Evolutionary conservation across 2,329 filamentous ascomycete genomes (phyloP).

Genomic region (Cadophora gregata): DNA sequence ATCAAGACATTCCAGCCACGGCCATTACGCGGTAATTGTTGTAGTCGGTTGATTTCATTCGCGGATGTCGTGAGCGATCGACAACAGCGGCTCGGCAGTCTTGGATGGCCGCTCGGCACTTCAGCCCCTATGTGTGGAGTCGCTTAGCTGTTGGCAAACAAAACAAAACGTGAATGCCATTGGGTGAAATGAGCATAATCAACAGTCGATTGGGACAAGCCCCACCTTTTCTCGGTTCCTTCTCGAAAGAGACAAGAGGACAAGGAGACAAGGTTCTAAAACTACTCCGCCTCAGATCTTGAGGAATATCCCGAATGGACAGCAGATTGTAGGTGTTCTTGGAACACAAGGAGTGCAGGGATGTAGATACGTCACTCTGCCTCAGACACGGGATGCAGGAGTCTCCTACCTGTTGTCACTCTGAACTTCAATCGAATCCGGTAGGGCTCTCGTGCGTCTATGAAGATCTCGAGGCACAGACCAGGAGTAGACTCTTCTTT

Average conservation of each 20-base stretch:
- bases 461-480: not conserved
- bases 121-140: not conserved
- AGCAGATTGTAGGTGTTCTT: not conserved
- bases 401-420: not conserved
- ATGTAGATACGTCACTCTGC: not conserved
- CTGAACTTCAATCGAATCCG: not conserved
- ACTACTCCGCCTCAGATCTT: not conserved
- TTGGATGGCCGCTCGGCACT: not conserved
- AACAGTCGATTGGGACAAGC: not conserved
- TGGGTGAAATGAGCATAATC: not conserved
- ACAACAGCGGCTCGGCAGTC: not conserved
- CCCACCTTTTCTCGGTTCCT: not conserved
- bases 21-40: slow-evolving; percentile 1
- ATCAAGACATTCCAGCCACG: slow-evolving; percentile 3
- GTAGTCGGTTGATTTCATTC: not conserved
- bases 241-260: too few relatives aligned
- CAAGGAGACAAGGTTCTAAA: not conserved
- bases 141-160: not conserved
- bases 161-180: not conserved
- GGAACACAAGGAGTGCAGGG: not conserved
- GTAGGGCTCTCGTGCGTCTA: not conserved
- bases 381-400: not conserved
- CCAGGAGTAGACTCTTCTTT: not conserved
- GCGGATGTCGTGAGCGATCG: not conserved
- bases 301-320: not conserved